Base-by-base conservation (phyloP, 805 yeast species). In the Vanderwaltozyma polyspora region DNA sequence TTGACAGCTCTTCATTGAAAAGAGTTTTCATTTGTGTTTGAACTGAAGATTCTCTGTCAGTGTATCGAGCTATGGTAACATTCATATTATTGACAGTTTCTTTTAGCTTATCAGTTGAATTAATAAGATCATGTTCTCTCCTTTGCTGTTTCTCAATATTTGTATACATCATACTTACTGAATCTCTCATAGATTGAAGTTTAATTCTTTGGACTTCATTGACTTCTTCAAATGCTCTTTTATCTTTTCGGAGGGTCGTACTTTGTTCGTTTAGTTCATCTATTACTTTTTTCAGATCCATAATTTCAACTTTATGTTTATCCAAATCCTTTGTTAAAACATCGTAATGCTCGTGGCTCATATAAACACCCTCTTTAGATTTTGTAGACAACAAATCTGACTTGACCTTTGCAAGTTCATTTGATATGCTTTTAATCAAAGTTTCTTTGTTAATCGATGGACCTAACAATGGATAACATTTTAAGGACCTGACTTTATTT, bases 401-500 rank as follows among this genome's bases (percentile, higher is more conserved):
- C 64, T 41, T 76, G 41, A 43, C 63, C 55, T 40, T 74, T 42
- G 52, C 70, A 57, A 49, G 63, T 57, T 51, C 43, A 19, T 28
- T 64, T 46, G 62, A 71, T 48, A 43, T 68, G 54, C 51, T 70
- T 52, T 41, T 76, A 59, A 39, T 72, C 59, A 48, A 61, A 38
- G 41, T 5, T 22, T 63, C 68, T 34, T 74, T 67, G 58, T 81
- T 70, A 44, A 83, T 46, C 61, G 81, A 52, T 24, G 68, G 62
- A 11, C 77, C 76, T 29, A 72, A 53, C 62, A 83, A 82, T 2
- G 83, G 83, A 49, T 68, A 74, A 50, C 78, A 78, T 47, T 72
- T 73, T 39, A 86, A 83, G 43, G 74, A 78, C 43, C 83, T 82
- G 2, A 95, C 94, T 39, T 86, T 76, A 33, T 77, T 74, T 3